Percentiles rank a stretch among this genome's conserved stretches.
Evolutionary conservation across 2,329 filamentous ascomycete species (phyloP).

Genomic region (Furcasterigmium furcatum): DNA sequence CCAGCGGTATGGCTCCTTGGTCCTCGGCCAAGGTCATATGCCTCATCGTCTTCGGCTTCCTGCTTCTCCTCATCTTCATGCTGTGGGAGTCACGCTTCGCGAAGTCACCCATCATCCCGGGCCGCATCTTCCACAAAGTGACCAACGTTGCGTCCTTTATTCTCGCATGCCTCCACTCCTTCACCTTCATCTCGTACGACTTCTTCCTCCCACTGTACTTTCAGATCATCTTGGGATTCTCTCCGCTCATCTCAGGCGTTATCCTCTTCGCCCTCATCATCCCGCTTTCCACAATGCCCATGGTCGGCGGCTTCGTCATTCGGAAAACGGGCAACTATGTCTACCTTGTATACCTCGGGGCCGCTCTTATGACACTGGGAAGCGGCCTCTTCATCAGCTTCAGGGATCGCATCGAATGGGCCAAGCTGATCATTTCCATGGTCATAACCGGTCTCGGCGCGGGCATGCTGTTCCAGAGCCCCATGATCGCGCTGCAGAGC

Average conservation of each 20-base stretch:
- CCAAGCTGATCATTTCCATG: slow-evolving; percentile 46
- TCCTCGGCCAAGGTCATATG: slow-evolving; percentile 47
- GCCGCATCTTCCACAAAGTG: slow-evolving; percentile 43
- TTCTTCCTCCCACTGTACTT: slow-evolving; percentile 62
- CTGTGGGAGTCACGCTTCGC: slow-evolving; percentile 52
- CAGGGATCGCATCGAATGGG: slow-evolving; percentile 42
- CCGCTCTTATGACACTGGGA: slow-evolving; percentile 54
- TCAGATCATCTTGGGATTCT: slow-evolving; percentile 50
- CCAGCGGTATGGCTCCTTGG: slow-evolving; percentile 45
- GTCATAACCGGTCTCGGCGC: slow-evolving; percentile 45
- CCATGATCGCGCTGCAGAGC: slow-evolving; percentile 51
- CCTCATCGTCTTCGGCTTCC: slow-evolving; percentile 45
- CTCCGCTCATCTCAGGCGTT: slow-evolving; percentile 45
- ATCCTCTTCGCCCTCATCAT: slow-evolving; percentile 49
- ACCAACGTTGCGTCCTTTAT: slow-evolving; percentile 48
- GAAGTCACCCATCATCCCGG: slow-evolving; percentile 54
- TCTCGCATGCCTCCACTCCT: slow-evolving; percentile 23
- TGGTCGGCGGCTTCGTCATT: slow-evolving; percentile 37
- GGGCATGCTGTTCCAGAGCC: slow-evolving; percentile 51
- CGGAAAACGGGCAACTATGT: slow-evolving; percentile 63
- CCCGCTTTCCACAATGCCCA: slow-evolving; percentile 10
- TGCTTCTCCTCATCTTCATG: slow-evolving; percentile 39
- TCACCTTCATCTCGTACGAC: slow-evolving; percentile 52
- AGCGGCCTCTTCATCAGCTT: slow-evolving; percentile 55
- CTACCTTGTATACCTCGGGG: slow-evolving; percentile 50